phyloP scores from a whole-genome alignment of 306 rosid species.

The Malus orientalis region DNA sequence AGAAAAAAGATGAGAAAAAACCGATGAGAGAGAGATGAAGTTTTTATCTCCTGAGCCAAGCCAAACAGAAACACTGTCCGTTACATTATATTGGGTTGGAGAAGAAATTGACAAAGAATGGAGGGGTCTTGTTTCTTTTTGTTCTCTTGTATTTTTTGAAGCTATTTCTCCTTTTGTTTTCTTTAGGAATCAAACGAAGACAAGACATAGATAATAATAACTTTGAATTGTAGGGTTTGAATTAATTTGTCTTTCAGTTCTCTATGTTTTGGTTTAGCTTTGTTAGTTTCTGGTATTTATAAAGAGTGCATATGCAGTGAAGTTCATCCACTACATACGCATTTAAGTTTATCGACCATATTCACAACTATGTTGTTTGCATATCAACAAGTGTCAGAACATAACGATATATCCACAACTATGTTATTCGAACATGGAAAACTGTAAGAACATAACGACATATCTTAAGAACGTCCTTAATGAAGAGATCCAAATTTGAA shows the following conservation, averaged over 20 bases:
- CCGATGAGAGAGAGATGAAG: constrained; percentile 1
- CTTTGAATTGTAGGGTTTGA: constrained; percentile 42
- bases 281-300: constrained; percentile 22
- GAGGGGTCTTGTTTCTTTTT: constrained; percentile 16
- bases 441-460: neutral
- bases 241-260: constrained; percentile 10
- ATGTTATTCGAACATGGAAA: too few species aligned
- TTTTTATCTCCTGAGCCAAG: constrained; percentile 23
- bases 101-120: neutral
- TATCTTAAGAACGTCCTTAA: neutral
- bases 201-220: constrained; percentile 22
- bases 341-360: too few species aligned
- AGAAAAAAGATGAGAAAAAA: neutral
- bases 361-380: neutral
- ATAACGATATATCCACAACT: too few species aligned
- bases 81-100: constrained; percentile 19
- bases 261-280: constrained; percentile 33
- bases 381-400: too few species aligned
- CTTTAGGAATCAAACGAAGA: constrained; percentile 50
- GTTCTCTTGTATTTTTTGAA: constrained; percentile 6
- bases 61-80: constrained; percentile 9
- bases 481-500: neutral
- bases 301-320: neutral
- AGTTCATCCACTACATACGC: neutral
- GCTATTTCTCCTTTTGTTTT: neutral